phyloP scores from a whole-genome alignment of 1,284 basidiomycete species.

The Moesziomyces parantarcticus region DNA sequence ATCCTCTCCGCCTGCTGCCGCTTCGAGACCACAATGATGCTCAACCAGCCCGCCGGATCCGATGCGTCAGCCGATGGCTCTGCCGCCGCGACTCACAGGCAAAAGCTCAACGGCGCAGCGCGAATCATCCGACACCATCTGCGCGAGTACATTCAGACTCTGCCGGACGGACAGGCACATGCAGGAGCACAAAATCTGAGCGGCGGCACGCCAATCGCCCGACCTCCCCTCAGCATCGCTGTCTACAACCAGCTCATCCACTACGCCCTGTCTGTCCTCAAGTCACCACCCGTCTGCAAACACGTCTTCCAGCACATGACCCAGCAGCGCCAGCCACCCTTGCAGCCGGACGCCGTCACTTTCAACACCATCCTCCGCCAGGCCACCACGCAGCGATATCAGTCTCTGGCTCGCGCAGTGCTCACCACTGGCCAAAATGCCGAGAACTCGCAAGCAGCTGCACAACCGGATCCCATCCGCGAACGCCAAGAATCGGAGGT shows the following conservation, averaged over 20 bases:
- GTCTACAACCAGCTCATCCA: conserved; percentile 50
- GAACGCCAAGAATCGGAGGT: neutral
- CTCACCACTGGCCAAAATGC: conserved; percentile 19
- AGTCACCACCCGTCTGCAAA: conserved; percentile 31
- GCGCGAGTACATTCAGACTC: conserved; percentile 29
- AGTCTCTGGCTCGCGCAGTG: conserved; percentile 27
- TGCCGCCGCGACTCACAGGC: conserved; percentile 3
- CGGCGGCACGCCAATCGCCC: conserved; percentile 9
- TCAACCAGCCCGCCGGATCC: conserved; percentile 2
- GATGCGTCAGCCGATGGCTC: neutral
- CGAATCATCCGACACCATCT: conserved; percentile 27
- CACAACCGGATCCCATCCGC: neutral
- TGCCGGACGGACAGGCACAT: conserved; percentile 28
- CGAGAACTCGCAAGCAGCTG: conserved; percentile 1
- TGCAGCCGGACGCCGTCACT: conserved; percentile 42
- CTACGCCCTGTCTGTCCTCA: conserved; percentile 33
- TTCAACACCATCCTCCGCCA: conserved; percentile 50
- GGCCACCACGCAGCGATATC: conserved; percentile 39
- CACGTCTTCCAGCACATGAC: conserved; percentile 46
- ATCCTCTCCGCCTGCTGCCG: conserved; percentile 41
- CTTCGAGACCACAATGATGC: conserved; percentile 23
- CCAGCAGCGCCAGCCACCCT: conserved; percentile 23
- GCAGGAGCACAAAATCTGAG: conserved; percentile 9
- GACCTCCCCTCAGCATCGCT: conserved; percentile 22
- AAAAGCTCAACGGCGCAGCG: conserved; percentile 15